These are phyloP conservation scores for Daldinia childiae DNA, from an alignment of 495 filamentous ascomycete genomes.

Conservation along the genomic window DNA sequence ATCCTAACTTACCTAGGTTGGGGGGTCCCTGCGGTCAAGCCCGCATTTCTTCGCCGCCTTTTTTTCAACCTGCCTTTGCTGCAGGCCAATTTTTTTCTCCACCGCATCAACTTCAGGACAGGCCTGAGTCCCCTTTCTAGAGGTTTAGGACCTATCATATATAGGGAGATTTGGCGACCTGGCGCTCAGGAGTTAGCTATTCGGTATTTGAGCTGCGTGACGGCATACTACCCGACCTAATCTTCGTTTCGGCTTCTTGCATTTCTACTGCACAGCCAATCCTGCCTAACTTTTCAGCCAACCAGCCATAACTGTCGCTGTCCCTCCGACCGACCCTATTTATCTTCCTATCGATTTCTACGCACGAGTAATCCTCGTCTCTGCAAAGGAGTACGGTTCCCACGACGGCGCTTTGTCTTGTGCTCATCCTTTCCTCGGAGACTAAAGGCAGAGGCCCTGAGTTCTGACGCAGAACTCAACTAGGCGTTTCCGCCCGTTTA, in stretches of 20 bases:
- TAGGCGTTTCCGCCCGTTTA: conserved; percentile 34
- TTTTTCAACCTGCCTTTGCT: conserved; percentile 36
- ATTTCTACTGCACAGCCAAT: conserved; percentile 47
- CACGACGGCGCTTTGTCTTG: conserved; percentile 30
- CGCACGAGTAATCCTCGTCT: conserved; percentile 19
- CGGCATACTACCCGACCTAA: conserved; percentile 37
- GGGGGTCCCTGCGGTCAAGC: conserved; percentile 42
- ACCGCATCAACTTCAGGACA: conserved; percentile 39
- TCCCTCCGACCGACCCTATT: conserved; percentile 30
- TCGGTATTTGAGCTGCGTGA: conserved; percentile 24
- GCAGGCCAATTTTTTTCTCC: conserved; percentile 42
- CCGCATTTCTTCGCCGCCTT: conserved; percentile 46
- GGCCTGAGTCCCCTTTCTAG: conserved; percentile 41
- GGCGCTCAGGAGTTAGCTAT: conserved; percentile 26
- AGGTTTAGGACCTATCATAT: conserved; percentile 45
- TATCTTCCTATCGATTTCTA: conserved; percentile 22
- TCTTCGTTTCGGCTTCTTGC: conserved; percentile 46
- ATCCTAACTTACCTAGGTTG: conserved; percentile 41
- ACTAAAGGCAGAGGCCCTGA: conserved; percentile 8
- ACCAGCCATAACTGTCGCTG: conserved; percentile 39
- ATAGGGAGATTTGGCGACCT: conserved; percentile 37
- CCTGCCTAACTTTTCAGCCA: conserved; percentile 46
- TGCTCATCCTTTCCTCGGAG: conserved; percentile 11
- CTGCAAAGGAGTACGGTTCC: conserved; percentile 18
- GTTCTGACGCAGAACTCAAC: conserved; percentile 10